These are phyloP conservation scores for Sanghuangporus weigelae DNA, from an alignment of 1,284 basidiomycete species.

Conservation along the genomic window DNA sequence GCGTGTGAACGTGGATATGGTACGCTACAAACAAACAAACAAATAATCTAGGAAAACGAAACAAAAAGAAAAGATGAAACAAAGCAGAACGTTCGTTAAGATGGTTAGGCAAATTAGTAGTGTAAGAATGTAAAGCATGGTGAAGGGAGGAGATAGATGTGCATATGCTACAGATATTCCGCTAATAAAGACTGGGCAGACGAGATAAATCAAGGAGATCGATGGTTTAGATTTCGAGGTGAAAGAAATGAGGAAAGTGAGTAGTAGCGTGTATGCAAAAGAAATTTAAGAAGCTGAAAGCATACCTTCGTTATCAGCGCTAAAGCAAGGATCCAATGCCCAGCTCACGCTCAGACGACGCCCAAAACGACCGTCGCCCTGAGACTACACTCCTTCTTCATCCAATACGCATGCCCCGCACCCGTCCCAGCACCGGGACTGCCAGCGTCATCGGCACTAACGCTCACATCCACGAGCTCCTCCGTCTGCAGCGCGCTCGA, in stretches of 20 bases:
- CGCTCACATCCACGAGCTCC: constrained; percentile 40
- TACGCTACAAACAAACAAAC: too few relatives aligned
- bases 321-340: too few relatives aligned
- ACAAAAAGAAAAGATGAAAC: too few relatives aligned
- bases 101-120: background rate
- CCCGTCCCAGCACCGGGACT: constrained; percentile 20
- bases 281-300: background rate
- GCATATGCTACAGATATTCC: background rate
- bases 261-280: background rate
- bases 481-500: constrained; percentile 58
- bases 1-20: too few relatives aligned
- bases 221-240: too few relatives aligned
- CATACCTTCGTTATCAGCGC: background rate
- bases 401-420: constrained; percentile 8
- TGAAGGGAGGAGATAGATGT: background rate
- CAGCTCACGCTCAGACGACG: constrained; percentile 43
- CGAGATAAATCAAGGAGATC: background rate
- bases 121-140: background rate
- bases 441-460: constrained; percentile 9
- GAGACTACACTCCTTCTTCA: constrained; percentile 51
- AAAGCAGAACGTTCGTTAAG: background rate
- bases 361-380: constrained; percentile 73
- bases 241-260: background rate
- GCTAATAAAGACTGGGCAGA: background rate
- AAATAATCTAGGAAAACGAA: too few relatives aligned